phyloP scores from a whole-genome alignment of 805 yeast genomes.

The Barnettozyma populi region DNA sequence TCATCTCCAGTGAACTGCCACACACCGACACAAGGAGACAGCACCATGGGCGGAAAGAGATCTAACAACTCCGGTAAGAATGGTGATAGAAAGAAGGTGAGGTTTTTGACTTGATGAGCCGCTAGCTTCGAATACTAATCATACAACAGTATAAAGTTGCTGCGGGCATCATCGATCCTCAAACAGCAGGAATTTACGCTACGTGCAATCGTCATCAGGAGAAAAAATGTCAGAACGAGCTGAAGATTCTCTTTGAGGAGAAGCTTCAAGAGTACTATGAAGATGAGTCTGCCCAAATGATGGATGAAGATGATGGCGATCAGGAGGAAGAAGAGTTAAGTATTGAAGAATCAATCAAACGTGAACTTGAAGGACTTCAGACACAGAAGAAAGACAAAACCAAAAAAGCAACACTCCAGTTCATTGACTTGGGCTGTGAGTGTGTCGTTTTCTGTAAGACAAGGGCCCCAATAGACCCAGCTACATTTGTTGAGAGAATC shows the following conservation, averaged over 20 bases:
- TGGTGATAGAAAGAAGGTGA: conserved; percentile 17
- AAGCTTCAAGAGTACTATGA: conserved; percentile 42
- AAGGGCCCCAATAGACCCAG: conserved; percentile 75
- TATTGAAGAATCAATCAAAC: conserved; percentile 70
- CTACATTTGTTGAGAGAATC: conserved; percentile 54
- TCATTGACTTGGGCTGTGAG: conserved; percentile 67
- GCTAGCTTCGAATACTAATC: neutral
- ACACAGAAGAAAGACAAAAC: conserved; percentile 29
- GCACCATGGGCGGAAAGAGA: conserved; percentile 20
- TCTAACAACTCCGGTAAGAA: conserved; percentile 3
- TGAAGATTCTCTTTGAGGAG: conserved; percentile 53
- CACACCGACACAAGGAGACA: neutral
- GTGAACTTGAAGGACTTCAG: conserved; percentile 58
- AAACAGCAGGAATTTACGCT: conserved; percentile 81
- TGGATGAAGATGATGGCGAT: conserved; percentile 18
- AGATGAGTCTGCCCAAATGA: conserved; percentile 21
- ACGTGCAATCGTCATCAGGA: conserved; percentile 85
- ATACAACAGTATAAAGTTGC: conserved; percentile 36
- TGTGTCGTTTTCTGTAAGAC: conserved; percentile 83
- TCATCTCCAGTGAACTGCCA: neutral
- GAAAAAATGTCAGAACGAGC: conserved; percentile 67
- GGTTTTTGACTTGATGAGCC: neutral
- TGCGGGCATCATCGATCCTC: conserved; percentile 66
- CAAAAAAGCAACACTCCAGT: conserved; percentile 44
- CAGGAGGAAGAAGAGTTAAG: conserved; percentile 41